Evolutionary conservation across 179 eudicot genomes (phyloP), one percentile per base, ranked within the genome.

Genomic region (Actinidia arguta): DNA sequence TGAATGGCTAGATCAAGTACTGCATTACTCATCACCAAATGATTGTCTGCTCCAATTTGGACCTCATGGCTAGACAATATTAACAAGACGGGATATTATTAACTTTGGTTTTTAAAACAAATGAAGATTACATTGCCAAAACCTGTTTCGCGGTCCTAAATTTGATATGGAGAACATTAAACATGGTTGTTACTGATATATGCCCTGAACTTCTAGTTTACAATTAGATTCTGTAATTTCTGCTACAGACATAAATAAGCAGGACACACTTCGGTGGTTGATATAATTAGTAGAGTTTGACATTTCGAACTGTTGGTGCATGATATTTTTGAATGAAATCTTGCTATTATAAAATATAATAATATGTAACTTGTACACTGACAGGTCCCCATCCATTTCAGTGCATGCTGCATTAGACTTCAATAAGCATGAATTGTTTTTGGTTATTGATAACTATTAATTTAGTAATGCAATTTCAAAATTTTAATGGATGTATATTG

Each of bases 41-140:
- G 59, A 50, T 66, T 22, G 22, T 39, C 67, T 66, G 51, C 66
- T 70, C 39, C 56, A 69, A 39, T 54, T 64, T 70, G 76, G 55
- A 70, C 44, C 24, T 13, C 56, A 7, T 70, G 82, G 20, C 50
- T 69, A 51, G 68, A 80, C 55, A 52, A 6, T 31, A 18, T 8
- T 69, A 70, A 24, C 24, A 25, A 80, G 70, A 55, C 18, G 13
- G 42, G n/a, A 12, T 39, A 61, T 18, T 47, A 42, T 61, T 59
- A 59, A 1, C 42, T 59, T 42, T 76, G 27, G 56, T 27, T 10
- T 47, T n/a, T 42, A 59, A 44, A n/a, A 8, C 17, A 75, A 17
- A n/a, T 17, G 6, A 24, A 56, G 44, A 27, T 51, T 16, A 74
- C 39, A 25, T 18, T 52, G 39, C 66, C 2, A 1, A 27, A 75